These are phyloP conservation scores for Lentinula lateritia DNA, from an alignment of 768 basidiomycete species.

Conservation along the genomic window DNA sequence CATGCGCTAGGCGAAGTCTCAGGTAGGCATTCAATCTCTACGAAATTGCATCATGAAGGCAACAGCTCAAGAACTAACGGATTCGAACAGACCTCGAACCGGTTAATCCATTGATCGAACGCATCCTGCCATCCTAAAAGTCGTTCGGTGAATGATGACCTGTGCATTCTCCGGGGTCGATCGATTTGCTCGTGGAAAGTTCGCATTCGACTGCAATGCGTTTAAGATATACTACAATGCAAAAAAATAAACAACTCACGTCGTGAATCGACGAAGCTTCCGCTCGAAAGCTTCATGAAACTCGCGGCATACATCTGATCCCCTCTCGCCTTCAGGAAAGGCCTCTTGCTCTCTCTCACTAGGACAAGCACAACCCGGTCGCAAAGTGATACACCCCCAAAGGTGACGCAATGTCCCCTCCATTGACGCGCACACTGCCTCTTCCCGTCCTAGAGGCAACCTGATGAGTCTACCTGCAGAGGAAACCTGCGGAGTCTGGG, in stretches of 20 bases:
- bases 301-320: conserved; percentile 1
- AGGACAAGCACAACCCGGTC: conserved; percentile 2
- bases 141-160: background rate
- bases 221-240: background rate
- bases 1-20: background rate
- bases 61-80: background rate
- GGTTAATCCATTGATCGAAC: conserved; percentile 2
- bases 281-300: conserved; percentile 4
- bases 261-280: background rate
- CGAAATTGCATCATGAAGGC: background rate
- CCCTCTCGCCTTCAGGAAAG: background rate
- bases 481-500: background rate
- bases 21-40: conserved; percentile 1
- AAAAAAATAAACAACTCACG: background rate
- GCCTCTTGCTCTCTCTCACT: background rate
- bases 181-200: background rate
- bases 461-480: background rate
- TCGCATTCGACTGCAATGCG: background rate
- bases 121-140: conserved; percentile 4
- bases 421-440: background rate
- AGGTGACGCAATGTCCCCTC: background rate
- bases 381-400: conserved; percentile 1
- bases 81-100: background rate
- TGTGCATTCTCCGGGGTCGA: background rate
- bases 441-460: background rate